phyloP scores from a whole-genome alignment of 495 filamentous ascomycete genomes.

The Parmelia sp. region DNA sequence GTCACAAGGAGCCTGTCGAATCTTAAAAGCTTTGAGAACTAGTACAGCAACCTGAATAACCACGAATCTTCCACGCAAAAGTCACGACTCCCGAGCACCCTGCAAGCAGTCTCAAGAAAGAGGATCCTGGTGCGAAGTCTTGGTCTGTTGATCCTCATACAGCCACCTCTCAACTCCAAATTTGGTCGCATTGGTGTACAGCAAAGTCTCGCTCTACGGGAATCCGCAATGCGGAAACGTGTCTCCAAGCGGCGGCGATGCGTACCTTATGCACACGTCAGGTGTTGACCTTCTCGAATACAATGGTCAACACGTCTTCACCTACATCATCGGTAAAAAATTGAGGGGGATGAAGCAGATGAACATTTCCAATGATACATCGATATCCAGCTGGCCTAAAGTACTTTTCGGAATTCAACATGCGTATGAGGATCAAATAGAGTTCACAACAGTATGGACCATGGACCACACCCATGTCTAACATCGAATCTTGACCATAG shows the following conservation, averaged over 20 bases:
- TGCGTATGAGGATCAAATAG: too few species aligned
- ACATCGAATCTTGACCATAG: too few species aligned
- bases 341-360: too few species aligned
- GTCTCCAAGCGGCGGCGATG: constrained; percentile 9
- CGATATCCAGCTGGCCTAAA: too few species aligned
- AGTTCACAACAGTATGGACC: too few species aligned
- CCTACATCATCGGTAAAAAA: too few species aligned
- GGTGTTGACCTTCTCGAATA: background rate
- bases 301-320: too few species aligned
- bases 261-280: constrained; percentile 15
- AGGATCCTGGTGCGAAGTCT: constrained; percentile 4
- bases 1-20: background rate
- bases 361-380: too few species aligned
- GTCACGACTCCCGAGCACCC: constrained; percentile 3
- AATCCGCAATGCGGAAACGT: constrained; percentile 5
- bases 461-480: too few species aligned
- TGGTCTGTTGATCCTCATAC: constrained; percentile 19
- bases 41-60: background rate
- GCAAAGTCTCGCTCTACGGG: background rate
- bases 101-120: constrained; percentile 6
- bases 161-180: constrained; percentile 6
- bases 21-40: constrained; percentile 2
- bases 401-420: too few species aligned
- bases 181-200: constrained; percentile 17
- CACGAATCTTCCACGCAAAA: constrained; percentile 5